Percentiles rank a stretch among this genome's conserved stretches.
Evolutionary conservation across 179 eudicot species (phyloP).

Genomic region (Beta corolliflora): DNA sequence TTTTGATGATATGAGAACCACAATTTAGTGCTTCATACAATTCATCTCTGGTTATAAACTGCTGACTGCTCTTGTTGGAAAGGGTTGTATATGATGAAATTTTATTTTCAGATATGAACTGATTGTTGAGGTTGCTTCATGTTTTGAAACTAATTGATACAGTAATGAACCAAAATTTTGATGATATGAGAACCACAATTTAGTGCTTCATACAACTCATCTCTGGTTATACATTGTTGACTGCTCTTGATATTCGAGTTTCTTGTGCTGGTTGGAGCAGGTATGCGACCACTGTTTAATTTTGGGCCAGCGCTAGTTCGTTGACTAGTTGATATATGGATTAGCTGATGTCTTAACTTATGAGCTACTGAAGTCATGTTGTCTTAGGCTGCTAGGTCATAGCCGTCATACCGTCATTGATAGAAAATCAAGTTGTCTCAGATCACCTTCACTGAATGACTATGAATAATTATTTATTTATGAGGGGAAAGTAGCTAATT

Average conservation of each 20-base stretch:
- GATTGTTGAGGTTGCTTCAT: not conserved
- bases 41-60: not conserved
- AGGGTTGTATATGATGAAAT: not conserved
- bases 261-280: constrained; percentile 5
- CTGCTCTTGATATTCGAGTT: not conserved
- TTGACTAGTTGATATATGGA: not conserved
- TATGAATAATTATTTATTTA: not conserved
- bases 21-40: not conserved
- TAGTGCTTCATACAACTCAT: not conserved
- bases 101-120: not conserved
- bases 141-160: not conserved
- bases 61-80: not conserved
- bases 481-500: not conserved
- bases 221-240: not conserved
- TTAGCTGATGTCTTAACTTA: too few species aligned
- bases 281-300: not conserved
- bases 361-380: too few species aligned
- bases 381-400: constrained; percentile 1
- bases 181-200: not conserved
- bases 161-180: not conserved
- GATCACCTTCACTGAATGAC: not conserved
- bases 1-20: not conserved
- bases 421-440: not conserved
- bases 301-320: not conserved
- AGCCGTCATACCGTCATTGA: not conserved